Conservation (phyloP, 139 green algal genomes). For the Chlorella sp. region DNA sequence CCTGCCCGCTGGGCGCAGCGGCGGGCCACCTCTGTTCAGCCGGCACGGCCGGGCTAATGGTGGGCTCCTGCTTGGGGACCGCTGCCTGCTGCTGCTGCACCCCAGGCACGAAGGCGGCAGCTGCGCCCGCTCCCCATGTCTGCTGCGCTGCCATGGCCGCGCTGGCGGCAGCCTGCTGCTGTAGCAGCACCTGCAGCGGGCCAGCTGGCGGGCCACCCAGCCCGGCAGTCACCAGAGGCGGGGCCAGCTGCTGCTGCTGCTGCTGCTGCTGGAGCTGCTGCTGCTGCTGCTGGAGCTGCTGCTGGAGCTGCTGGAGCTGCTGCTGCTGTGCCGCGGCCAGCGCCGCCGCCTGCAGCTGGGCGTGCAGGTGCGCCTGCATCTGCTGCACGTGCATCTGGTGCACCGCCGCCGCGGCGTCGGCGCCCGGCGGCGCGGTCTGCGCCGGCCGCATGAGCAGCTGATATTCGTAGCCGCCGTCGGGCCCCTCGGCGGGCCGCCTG, state of each 20-base stretch:
- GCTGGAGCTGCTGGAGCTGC: not conserved
- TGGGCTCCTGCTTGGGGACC: not conserved
- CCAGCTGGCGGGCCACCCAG: not conserved
- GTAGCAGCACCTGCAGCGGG: too few relatives aligned
- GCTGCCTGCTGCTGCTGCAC: not conserved
- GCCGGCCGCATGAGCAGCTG: slow-evolving; percentile 30
- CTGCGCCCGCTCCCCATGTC: too few relatives aligned
- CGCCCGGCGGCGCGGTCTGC: not conserved
- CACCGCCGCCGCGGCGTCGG: slow-evolving; percentile 2
- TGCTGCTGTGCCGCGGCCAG: not conserved
- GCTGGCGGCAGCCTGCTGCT: too few relatives aligned
- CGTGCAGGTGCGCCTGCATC: not conserved
- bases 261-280: not conserved
- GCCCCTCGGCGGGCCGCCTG: not conserved
- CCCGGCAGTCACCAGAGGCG: not conserved
- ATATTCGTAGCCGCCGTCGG: slow-evolving; percentile 27
- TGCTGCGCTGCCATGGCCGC: not conserved
- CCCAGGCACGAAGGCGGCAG: too few relatives aligned
- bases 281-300: not conserved
- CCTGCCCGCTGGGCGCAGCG: too few relatives aligned
- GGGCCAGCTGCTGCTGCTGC: not conserved
- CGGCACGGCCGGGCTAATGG: too few relatives aligned
- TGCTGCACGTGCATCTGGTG: not conserved
- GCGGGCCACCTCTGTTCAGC: too few relatives aligned
- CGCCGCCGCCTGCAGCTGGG: not conserved